A percentile compares a stretch with the other conserved stretches of the same genome.
Conservation (phyloP, 495 filamentous ascomycete species). For the Daldinia decipiens region DNA sequence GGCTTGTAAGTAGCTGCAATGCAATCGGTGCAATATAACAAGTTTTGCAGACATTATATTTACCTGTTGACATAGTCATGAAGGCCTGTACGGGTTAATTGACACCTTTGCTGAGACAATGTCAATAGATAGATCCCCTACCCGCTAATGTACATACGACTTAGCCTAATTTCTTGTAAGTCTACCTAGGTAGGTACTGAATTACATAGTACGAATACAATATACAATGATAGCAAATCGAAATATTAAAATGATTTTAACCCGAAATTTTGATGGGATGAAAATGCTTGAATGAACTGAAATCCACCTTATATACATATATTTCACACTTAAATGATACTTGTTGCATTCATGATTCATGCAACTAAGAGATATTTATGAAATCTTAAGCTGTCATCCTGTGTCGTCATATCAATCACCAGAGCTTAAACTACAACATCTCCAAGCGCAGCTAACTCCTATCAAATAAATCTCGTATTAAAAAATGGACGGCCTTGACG, state of each 20-base stretch:
- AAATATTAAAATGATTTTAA: neutral
- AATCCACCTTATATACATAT: slow-evolving; percentile 9
- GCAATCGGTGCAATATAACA: too few relatives aligned
- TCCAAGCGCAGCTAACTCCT: neutral
- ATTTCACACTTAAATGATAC: neutral
- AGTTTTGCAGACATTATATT: too few relatives aligned
- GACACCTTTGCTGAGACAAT: too few relatives aligned
- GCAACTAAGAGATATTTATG: slow-evolving; percentile 10
- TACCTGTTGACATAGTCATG: too few relatives aligned
- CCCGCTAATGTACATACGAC: too few relatives aligned
- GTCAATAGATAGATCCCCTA: too few relatives aligned
- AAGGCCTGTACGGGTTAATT: too few relatives aligned
- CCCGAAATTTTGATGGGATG: too few relatives aligned
- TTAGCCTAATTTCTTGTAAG: too few relatives aligned
- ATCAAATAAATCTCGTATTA: neutral
- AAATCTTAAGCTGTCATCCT: neutral
- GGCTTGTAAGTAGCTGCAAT: too few relatives aligned
- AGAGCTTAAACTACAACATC: slow-evolving; percentile 3
- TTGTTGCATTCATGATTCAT: neutral
- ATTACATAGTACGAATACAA: too few relatives aligned
- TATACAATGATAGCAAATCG: neutral
- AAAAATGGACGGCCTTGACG: slow-evolving; percentile 63
- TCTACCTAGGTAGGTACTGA: too few relatives aligned
- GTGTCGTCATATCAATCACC: slow-evolving; percentile 27
- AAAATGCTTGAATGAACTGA: neutral